Base-by-base conservation (phyloP, 106 monocot genomes). In the Hemerocallis citrina region DNA sequence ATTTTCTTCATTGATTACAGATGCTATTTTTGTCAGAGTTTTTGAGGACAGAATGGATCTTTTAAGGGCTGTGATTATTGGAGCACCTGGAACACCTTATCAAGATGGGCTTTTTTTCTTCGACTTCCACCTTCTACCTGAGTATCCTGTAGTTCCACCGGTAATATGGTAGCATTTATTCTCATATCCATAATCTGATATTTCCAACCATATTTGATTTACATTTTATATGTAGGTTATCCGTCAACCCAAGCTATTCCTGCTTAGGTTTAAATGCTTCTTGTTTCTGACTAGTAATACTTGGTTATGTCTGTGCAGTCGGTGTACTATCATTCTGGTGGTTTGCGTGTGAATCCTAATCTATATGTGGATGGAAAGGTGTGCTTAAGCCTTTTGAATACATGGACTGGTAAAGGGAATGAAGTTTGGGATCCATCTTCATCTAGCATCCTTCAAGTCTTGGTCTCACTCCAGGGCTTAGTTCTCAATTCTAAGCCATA, bases 41-140 rank as follows among this genome's bases (percentile, higher is more conserved):
- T 98, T 80, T 78, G 98, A 98, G 69, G 82, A 98, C 8, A 81
- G 88, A 10, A 98, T 98, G 85, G 98, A 98, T 68, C 81, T 98
- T 27, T 58, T 98, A 59, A 81, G 98, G 67, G 88, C 88, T 52
- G 98, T 88, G 22, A 98, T 98, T 57, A 43, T 98, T 63, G 98
- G 98, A 28, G 98, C 88, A 40, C 72, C 71, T 80, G 98, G 88
- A 68, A 98, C 98, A 45, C 98, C 98, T 7, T 98, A 98, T 54
- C 98, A 98, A 62, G 98, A 98, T 66, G 98, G 98, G 10, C 85
- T 98, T 68, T 98, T 98, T 88, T 92, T 98, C 75, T 92, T 98
- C 64, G 98, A 98, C 60, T 98, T 98, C 58, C 77, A 77, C 55
- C 74, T 98, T 39, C 85, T 85, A 13, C 61, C 71, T 14, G 98